phyloP scores from a whole-genome alignment of 2,329 filamentous ascomycete species.

The Catunica adiposa region DNA sequence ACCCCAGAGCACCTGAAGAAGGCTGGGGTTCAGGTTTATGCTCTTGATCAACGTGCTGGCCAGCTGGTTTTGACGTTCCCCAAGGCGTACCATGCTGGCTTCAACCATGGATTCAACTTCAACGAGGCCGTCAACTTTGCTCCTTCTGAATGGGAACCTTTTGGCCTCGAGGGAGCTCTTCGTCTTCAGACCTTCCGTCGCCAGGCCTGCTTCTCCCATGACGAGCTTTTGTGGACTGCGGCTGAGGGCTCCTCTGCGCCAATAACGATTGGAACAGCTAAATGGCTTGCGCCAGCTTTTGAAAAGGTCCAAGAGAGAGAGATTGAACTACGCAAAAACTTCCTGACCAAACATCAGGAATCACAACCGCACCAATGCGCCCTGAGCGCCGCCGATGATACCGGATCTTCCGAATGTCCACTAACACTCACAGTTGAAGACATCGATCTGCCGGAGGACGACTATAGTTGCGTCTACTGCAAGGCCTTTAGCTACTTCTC shows the following conservation, averaged over 20 bases:
- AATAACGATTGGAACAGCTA: constrained; percentile 70
- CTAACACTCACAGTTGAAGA: constrained; percentile 51
- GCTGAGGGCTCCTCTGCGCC: constrained; percentile 57
- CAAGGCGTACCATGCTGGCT: constrained; percentile 91
- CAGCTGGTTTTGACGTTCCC: constrained; percentile 96
- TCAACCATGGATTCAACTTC: constrained; percentile 98
- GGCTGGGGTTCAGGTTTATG: constrained; percentile 82
- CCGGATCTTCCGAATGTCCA: constrained; percentile 30
- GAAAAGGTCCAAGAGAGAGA: constrained; percentile 65
- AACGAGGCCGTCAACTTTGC: constrained; percentile 99
- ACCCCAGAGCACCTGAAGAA: constrained; percentile 87
- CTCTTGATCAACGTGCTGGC: constrained; percentile 86
- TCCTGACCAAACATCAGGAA: constrained; percentile 49
- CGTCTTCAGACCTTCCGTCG: constrained; percentile 73
- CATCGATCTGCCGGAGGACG: constrained; percentile 68
- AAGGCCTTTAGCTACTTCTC: constrained; percentile 86
- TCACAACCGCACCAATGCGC: constrained; percentile 36
- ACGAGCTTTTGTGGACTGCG: constrained; percentile 83
- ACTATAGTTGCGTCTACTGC: constrained; percentile 83
- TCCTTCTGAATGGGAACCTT: constrained; percentile 86
- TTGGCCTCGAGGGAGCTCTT: constrained; percentile 70
- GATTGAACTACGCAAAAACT: constrained; percentile 46
- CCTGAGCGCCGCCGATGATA: constrained; percentile 22
- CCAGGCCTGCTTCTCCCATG: constrained; percentile 93
- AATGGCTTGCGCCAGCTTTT: constrained; percentile 83